Evolutionary conservation across 192 early-diverging fungal genomes (phyloP).

Genomic region (Neocallimastix lanati): DNA sequence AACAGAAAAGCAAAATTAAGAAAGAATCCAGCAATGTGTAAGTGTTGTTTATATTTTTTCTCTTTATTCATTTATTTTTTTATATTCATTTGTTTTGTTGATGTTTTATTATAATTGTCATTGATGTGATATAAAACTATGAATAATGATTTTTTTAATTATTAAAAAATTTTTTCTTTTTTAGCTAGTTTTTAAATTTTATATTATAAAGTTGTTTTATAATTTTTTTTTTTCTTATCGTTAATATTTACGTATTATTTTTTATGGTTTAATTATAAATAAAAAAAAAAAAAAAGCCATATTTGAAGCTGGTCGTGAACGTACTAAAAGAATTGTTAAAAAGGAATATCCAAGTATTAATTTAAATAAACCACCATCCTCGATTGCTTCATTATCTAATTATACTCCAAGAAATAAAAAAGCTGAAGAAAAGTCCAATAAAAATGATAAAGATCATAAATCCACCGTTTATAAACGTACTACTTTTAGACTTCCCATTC

Average conservation of each 20-base stretch:
- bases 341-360: background rate
- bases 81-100: too few species aligned
- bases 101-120: too few species aligned
- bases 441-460: background rate
- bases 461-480: background rate
- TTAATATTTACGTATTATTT: too few species aligned
- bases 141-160: too few species aligned
- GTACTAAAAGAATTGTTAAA: background rate
- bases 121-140: too few species aligned
- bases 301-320: background rate
- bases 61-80: too few species aligned
- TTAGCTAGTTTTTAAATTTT: too few species aligned
- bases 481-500: background rate
- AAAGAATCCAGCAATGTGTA: background rate
- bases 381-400: background rate
- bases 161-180: too few species aligned
- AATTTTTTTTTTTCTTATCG: too few species aligned
- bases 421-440: background rate
- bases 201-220: too few species aligned
- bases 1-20: background rate
- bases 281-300: too few species aligned
- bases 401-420: background rate
- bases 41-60: background rate
- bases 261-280: too few species aligned
- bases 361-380: background rate